Base-by-base conservation (phyloP, 1,284 basidiomycete species). In the Ceratorhiza oryzae-sativae region DNA sequence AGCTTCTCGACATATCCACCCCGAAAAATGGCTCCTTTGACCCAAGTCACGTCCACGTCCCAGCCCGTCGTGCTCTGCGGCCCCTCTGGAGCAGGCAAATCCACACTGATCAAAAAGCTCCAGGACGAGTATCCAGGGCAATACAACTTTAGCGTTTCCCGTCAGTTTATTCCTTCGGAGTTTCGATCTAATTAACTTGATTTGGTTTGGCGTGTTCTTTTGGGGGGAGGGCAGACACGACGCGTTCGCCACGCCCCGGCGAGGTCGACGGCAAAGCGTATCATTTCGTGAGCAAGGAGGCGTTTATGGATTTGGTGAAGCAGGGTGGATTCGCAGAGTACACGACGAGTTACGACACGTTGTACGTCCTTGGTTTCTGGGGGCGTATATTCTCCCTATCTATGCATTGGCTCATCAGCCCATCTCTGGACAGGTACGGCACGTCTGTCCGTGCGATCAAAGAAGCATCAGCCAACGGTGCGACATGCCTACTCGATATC, bases 121-220 rank as follows among this genome's bases (percentile, higher is more conserved):
- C 95, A 98, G 78, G 83, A 83, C 36, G 91, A 95, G 55, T 88
- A 87, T 77, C 95, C 95, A 3, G 88, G 91, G 79, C 88, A 86
- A 75, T 99, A 98, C 80, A 94, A 94, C 4, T 99, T 98, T 83
- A 91, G 89, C 77, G 92, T 99, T 72, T 98, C 95, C 65, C 97
- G 95, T 96, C 81, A 76, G 90, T 83, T 36, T 36, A n/a, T 36
- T 56, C 30, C 39, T 71, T 27, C 39, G 60, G 8, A 20, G 3
- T 15, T 25, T n/a, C 8, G 12, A 13, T 30, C 3, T n/a, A 30
- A 25, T 58, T n/a, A 18, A 20, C n/a, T 39, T 39, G 13, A 39
- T 39, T 39, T 9, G 27, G 49, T 60, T 70, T 32, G 71, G 63
- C 36, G 73, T 36, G 48, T 71, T 46, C 72, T 27, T 51, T n/a